These are phyloP conservation scores for Arabidopsis thaliana DNA, from an alignment of 345 rosid species.

Conservation along the genomic window TAIR10.1 NC_003076.8:3970501-3971000, in stretches of 20 bases:
- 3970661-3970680: slow-evolving; percentile 43
- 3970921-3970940: slow-evolving; percentile 45
- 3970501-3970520: slow-evolving; percentile 50
- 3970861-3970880: slow-evolving; percentile 60
- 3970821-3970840: slow-evolving; percentile 26
- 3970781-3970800: slow-evolving; percentile 1
- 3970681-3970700: slow-evolving; percentile 51
- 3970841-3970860: slow-evolving; percentile 41
- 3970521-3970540: slow-evolving; percentile 52
- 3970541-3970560: slow-evolving; percentile 48
- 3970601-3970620: slow-evolving; percentile 38
- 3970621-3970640: slow-evolving; percentile 41
- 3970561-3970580: slow-evolving; percentile 56
- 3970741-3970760: too few species aligned
- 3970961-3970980: slow-evolving; percentile 47
- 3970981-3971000: slow-evolving; percentile 50
- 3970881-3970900: slow-evolving; percentile 41
- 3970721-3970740: neutral
- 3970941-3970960: slow-evolving; percentile 46
- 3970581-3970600: slow-evolving; percentile 48
- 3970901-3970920: slow-evolving; percentile 46
- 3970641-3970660: slow-evolving; percentile 46
- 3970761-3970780: too few species aligned
- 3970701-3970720: slow-evolving; percentile 52
- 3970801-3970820: slow-evolving; percentile 47